These are phyloP conservation scores for Cyberlindnera nakhonratchasimensis DNA, from an alignment of 805 yeast species.

Conservation along the genomic window DNA sequence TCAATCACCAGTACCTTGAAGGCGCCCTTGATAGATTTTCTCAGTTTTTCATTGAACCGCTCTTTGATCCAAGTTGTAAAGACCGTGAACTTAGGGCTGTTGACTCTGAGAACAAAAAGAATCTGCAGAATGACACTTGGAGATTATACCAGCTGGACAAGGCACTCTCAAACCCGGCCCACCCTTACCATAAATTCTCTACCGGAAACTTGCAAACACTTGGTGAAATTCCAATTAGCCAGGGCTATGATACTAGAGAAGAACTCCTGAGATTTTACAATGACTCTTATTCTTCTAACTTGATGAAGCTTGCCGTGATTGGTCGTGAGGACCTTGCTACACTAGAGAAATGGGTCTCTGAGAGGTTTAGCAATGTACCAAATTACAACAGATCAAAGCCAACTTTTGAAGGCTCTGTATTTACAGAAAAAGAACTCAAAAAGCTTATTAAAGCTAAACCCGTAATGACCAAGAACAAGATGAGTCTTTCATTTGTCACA, in stretches of 20 bases:
- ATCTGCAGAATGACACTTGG: constrained; percentile 87
- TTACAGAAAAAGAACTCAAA: constrained; percentile 45
- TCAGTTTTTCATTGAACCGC: constrained; percentile 85
- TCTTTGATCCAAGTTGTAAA: constrained; percentile 69
- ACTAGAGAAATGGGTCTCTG: constrained; percentile 66
- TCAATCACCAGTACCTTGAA: constrained; percentile 66
- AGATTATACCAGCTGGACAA: constrained; percentile 82
- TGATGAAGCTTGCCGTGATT: constrained; percentile 82
- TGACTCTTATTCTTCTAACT: constrained; percentile 72
- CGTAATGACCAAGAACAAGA: constrained; percentile 69
- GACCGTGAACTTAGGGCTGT: constrained; percentile 94
- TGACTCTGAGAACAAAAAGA: constrained; percentile 93
- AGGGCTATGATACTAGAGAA: constrained; percentile 74
- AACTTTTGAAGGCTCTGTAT: constrained; percentile 45
- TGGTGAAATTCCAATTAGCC: constrained; percentile 54
- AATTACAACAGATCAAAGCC: constrained; percentile 37
- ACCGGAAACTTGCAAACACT: constrained; percentile 85
- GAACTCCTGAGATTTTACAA: constrained; percentile 74
- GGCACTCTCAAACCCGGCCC: constrained; percentile 63
- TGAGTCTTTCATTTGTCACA: constrained; percentile 65
- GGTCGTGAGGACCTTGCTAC: constrained; percentile 78
- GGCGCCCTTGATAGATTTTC: constrained; percentile 93
- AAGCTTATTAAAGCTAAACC: constrained; percentile 68
- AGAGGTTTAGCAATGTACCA: constrained; percentile 59
- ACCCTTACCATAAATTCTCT: constrained; percentile 84